phyloP scores from a whole-genome alignment of 2,329 filamentous ascomycete species.

The Neurospora crassa region DNA sequence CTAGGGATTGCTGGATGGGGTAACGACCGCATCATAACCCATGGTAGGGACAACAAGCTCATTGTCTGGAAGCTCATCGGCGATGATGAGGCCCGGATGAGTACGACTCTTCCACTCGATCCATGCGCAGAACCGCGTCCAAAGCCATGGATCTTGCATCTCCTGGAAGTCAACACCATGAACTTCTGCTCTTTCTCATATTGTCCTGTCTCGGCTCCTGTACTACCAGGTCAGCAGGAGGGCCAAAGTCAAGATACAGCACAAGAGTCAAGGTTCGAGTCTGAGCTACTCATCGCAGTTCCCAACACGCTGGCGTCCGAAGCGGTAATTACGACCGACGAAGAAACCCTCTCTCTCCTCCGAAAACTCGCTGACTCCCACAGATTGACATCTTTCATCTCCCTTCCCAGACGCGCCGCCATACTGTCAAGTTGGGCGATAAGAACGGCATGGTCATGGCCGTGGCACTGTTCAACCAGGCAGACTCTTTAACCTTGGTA shows the following conservation, averaged over 20 bases:
- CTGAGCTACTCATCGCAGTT: slow-evolving; percentile 61
- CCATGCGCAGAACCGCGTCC: slow-evolving; percentile 35
- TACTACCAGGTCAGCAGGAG: background rate
- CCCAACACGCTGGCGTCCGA: slow-evolving; percentile 70
- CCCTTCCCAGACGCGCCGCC: slow-evolving; percentile 61
- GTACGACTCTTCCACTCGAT: slow-evolving; percentile 63
- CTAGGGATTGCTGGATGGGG: slow-evolving; percentile 67
- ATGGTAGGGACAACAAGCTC: slow-evolving; percentile 82
- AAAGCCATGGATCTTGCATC: slow-evolving; percentile 77
- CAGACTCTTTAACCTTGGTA: slow-evolving; percentile 48
- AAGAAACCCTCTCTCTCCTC: background rate
- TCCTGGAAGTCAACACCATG: slow-evolving; percentile 79
- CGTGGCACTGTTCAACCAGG: slow-evolving; percentile 48
- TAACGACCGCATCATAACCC: slow-evolving; percentile 68
- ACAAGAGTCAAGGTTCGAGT: slow-evolving; percentile 12
- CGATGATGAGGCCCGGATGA: slow-evolving; percentile 54
- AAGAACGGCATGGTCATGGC: slow-evolving; percentile 84
- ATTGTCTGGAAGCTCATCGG: slow-evolving; percentile 68
- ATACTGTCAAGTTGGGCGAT: slow-evolving; percentile 40
- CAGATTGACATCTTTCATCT: slow-evolving; percentile 76
- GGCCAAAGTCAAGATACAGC: background rate
- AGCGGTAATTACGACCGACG: slow-evolving; percentile 37
- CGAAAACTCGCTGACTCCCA: slow-evolving; percentile 7
- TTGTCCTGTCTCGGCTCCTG: slow-evolving; percentile 27
- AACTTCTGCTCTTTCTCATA: slow-evolving; percentile 86